A percentile compares a stretch with the other conserved stretches of the same genome.
These are phyloP conservation scores for Pichia sporocuriosa DNA, from an alignment of 805 yeast genomes.

Conservation along the genomic window DNA sequence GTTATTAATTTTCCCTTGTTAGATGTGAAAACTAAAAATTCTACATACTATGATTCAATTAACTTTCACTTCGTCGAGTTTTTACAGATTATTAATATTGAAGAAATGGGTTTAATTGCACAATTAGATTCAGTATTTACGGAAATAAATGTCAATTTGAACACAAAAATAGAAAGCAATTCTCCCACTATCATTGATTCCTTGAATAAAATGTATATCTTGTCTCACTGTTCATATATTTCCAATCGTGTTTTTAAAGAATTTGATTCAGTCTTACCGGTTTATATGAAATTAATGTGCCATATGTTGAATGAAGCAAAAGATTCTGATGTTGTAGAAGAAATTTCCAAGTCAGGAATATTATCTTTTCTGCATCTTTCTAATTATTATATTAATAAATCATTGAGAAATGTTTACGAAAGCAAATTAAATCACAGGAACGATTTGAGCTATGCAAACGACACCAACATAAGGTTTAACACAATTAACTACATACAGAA, in stretches of 20 bases:
- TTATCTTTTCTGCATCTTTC: conserved; percentile 5
- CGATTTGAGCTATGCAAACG: neutral
- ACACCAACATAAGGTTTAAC: neutral
- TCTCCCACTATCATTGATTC: neutral
- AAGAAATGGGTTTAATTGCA: conserved; percentile 14
- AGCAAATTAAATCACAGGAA: neutral
- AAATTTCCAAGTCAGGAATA: neutral
- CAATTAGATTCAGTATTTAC: conserved; percentile 17
- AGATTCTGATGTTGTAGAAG: neutral
- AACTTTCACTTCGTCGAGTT: conserved; percentile 16
- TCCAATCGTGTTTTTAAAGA: neutral
- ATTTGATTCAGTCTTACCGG: neutral
- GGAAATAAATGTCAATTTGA: conserved; percentile 9
- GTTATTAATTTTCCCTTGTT: conserved; percentile 11
- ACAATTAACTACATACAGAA: conserved; percentile 4
- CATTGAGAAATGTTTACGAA: neutral
- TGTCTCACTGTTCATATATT: neutral
- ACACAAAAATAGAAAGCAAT: conserved; percentile 1
- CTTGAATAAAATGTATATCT: conserved; percentile 8
- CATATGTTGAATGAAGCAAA: no score
- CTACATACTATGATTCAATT: conserved; percentile 18
- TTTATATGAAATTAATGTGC: neutral
- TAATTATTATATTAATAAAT: neutral
- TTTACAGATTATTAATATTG: conserved; percentile 14
- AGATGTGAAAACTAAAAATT: neutral